Evolutionary conservation across 495 filamentous ascomycete genomes (phyloP), one percentile per base, ranked within the genome.

Genomic region (Neurospora sp.): DNA sequence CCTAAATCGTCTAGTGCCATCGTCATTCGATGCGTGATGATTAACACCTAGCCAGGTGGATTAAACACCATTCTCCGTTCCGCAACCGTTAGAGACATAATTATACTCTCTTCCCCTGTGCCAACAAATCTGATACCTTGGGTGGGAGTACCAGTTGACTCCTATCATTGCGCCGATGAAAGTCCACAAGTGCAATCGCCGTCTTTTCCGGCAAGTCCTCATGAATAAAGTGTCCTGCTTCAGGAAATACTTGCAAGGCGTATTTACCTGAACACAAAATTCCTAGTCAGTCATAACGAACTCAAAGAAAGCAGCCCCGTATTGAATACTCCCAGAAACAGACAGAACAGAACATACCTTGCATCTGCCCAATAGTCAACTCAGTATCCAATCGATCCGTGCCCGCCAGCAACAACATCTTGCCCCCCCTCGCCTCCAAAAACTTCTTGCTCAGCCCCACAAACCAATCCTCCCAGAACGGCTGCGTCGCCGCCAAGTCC

Each of bases 391-490:
- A 81, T 71, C 96, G 86, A 82, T 99, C 96, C 16, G 96, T 98
- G 7, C 96, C 96, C 7, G 96, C 96, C 17, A 99, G 87, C 38
- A 99, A 82, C 37, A 99, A 83, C 73, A 98, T 78, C 81, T 99
- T 99, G 61, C 94, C 96, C 9, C 95, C 96, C 68, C 87, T 87
- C 0, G 90, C 92, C 40, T 87, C 85, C 37, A 99, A 86, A 79
- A 99, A 99, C 81, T 97, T 97, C 70, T 86, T 85, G 76, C 92
- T 96, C 70, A 98, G 84, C 0, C 94, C 94, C 20, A 88, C 82
- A 75, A 98, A 99, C 96, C 96, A 99, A 71, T 88, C 90, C 78
- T 94, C 89, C 96, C 96, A 99, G 79, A 94, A 98, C 17, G 92
- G 91, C 76, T 97, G 90, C 17, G 96, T 98, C 44, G 87, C 86